These are phyloP conservation scores for Pyrrhoderma noxium DNA, from an alignment of 1,284 basidiomycete species.

Conservation along the genomic window DNA sequence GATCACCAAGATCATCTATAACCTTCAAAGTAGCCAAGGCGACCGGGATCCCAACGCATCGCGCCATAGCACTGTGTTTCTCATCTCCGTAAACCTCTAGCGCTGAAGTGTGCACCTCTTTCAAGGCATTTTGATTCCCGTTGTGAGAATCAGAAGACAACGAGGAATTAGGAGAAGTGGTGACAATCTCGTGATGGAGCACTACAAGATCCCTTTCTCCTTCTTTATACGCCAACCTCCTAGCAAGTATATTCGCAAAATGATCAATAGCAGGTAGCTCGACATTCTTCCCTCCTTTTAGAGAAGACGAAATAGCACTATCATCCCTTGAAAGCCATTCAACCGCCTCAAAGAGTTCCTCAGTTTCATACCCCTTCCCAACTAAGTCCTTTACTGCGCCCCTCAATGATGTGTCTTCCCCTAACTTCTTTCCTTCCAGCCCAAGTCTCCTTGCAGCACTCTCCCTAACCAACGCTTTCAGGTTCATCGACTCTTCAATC, in stretches of 20 bases:
- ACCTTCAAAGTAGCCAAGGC: slow-evolving; percentile 88
- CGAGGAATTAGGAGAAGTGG: slow-evolving; percentile 54
- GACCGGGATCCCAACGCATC: slow-evolving; percentile 87
- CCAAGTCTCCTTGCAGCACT: slow-evolving; percentile 77
- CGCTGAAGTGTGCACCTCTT: slow-evolving; percentile 76
- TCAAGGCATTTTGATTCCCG: background rate
- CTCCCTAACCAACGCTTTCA: slow-evolving; percentile 70
- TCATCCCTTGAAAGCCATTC: slow-evolving; percentile 81
- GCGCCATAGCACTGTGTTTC: slow-evolving; percentile 82
- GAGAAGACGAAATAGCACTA: slow-evolving; percentile 92
- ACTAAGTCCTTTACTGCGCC: slow-evolving; percentile 52
- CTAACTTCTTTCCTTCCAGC: slow-evolving; percentile 54
- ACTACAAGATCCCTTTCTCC: slow-evolving; percentile 96
- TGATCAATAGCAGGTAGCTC: slow-evolving; percentile 64
- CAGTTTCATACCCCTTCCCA: slow-evolving; percentile 59
- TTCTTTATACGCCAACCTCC: slow-evolving; percentile 82
- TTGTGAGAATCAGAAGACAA: slow-evolving; percentile 26
- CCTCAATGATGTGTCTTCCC: slow-evolving; percentile 26
- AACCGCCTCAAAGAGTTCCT: slow-evolving; percentile 68
- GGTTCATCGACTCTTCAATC: slow-evolving; percentile 69
- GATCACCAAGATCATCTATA: slow-evolving; percentile 69
- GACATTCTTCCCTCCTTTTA: too few species aligned
- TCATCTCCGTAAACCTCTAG: slow-evolving; percentile 88
- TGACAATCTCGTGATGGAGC: slow-evolving; percentile 95
- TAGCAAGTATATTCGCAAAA: slow-evolving; percentile 92